phyloP scores from a whole-genome alignment of 768 basidiomycete genomes.

The Phaffia australis region DNA sequence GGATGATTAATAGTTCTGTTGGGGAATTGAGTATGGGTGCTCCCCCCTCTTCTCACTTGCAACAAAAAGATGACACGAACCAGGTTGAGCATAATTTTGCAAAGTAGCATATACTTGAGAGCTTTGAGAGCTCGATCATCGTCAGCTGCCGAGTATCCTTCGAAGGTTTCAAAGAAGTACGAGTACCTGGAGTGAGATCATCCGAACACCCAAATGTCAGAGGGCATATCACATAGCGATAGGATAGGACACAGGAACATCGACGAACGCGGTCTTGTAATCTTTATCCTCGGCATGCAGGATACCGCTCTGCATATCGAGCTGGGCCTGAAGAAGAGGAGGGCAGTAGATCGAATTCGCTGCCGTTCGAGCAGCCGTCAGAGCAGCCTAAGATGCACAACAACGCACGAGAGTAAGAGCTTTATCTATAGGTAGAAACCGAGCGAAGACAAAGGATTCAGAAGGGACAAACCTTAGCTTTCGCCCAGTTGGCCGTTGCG shows the following conservation, averaged over 20 bases:
- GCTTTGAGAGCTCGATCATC: conserved; percentile 67
- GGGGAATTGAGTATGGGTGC: background rate
- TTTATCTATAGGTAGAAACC: background rate
- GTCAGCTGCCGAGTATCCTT: conserved; percentile 68
- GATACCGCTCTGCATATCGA: conserved; percentile 64
- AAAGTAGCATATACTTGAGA: conserved; percentile 94
- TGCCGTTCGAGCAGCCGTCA: conserved; percentile 83
- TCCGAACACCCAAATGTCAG: background rate
- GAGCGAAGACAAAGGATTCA: background rate
- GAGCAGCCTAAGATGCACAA: conserved; percentile 50
- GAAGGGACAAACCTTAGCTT: conserved; percentile 59
- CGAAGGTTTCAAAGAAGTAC: conserved; percentile 95
- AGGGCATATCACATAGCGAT: background rate
- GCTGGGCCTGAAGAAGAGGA: conserved; percentile 50
- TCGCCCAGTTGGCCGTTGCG: conserved; percentile 75
- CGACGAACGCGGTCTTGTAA: conserved; percentile 64
- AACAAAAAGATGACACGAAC: conserved; percentile 44
- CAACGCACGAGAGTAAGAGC: background rate
- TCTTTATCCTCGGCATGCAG: conserved; percentile 96
- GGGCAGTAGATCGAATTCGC: conserved; percentile 93
- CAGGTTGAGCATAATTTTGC: conserved; percentile 94
- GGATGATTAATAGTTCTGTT: background rate
- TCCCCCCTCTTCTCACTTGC: too few relatives aligned
- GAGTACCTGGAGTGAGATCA: conserved; percentile 47
- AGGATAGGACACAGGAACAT: background rate